Percentiles rank a stretch among this genome's conserved stretches.
phyloP scores from a whole-genome alignment of 148 eudicot species.

The Gaultheria prostrata region DNA sequence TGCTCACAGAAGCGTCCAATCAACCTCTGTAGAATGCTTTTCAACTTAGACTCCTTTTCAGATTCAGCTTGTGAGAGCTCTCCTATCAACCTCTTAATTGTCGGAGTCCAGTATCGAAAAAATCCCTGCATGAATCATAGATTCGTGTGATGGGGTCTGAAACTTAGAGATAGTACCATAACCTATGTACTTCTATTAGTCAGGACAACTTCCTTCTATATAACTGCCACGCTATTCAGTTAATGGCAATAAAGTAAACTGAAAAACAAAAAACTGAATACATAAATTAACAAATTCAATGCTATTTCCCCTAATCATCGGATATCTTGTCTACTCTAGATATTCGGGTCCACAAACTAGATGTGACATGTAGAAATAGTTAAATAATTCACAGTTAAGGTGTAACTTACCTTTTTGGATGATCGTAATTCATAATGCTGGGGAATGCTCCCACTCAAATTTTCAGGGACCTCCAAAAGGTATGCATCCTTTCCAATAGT shows the following conservation, averaged over 20 bases:
- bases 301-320: not conserved
- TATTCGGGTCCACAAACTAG: not conserved
- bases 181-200: not conserved
- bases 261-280: not conserved
- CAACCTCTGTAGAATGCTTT: slow-evolving; percentile 76
- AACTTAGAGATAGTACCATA: not conserved
- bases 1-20: slow-evolving; percentile 81
- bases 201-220: not conserved
- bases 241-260: not conserved
- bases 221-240: not conserved
- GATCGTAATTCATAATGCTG: slow-evolving; percentile 75
- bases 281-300: not conserved
- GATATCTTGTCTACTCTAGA: not conserved
- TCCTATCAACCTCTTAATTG: slow-evolving; percentile 56
- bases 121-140: slow-evolving; percentile 56
- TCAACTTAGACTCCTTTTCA: slow-evolving; percentile 79
- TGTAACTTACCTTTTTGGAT: slow-evolving; percentile 73
- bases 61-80: slow-evolving; percentile 78
- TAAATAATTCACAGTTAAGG: not conserved
- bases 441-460: slow-evolving; percentile 50
- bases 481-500: slow-evolving; percentile 84
- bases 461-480: slow-evolving; percentile 89
- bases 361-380: slow-evolving; percentile 1
- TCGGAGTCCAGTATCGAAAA: slow-evolving; percentile 85
- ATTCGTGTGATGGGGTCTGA: not conserved